Conservation (phyloP, 352 stramenopile genomes). For the Pythium guiyangense region DNA sequence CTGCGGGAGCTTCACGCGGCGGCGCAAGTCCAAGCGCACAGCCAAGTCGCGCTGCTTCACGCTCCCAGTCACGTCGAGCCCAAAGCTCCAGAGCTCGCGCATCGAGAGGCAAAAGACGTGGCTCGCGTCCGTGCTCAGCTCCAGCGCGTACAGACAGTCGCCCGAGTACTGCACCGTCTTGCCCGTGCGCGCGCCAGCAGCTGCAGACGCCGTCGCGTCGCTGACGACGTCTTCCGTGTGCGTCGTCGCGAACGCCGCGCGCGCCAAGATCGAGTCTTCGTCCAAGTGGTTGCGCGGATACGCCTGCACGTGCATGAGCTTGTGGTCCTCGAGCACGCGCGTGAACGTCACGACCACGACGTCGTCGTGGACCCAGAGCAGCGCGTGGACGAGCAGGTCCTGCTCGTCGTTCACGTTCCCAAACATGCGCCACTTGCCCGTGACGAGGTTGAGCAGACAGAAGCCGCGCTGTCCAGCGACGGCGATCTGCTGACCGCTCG, state of each 20-base stretch:
- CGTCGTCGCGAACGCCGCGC: not conserved
- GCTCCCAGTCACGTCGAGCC: constrained; percentile 30
- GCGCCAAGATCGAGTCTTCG: constrained; percentile 45
- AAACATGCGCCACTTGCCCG: constrained; percentile 79
- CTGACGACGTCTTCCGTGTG: too few species aligned
- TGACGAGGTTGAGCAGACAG: constrained; percentile 60
- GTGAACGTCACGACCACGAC: constrained; percentile 61
- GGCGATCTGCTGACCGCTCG: constrained; percentile 52
- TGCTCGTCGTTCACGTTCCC: constrained; percentile 84
- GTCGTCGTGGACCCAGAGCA: constrained; percentile 68
- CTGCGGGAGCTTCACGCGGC: constrained; percentile 43
- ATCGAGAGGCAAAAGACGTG: constrained; percentile 59
- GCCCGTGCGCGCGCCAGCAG: too few species aligned
- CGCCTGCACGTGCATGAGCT: constrained; percentile 49
- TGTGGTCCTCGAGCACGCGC: constrained; percentile 48
- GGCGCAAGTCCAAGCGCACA: constrained; percentile 33
- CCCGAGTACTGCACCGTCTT: too few species aligned
- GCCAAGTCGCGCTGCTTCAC: constrained; percentile 38
- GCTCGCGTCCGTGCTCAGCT: constrained; percentile 39
- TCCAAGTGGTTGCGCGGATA: constrained; percentile 80
- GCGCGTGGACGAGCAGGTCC: constrained; percentile 56
- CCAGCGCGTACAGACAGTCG: constrained; percentile 50
- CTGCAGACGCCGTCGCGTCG: too few species aligned
- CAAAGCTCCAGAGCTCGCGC: constrained; percentile 55
- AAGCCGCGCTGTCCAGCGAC: constrained; percentile 73